Percentiles rank a stretch among this genome's conserved stretches.
Conservation (phyloP, 371 early-diverging fungal species). For the Lichtheimia corymbifera region DNA sequence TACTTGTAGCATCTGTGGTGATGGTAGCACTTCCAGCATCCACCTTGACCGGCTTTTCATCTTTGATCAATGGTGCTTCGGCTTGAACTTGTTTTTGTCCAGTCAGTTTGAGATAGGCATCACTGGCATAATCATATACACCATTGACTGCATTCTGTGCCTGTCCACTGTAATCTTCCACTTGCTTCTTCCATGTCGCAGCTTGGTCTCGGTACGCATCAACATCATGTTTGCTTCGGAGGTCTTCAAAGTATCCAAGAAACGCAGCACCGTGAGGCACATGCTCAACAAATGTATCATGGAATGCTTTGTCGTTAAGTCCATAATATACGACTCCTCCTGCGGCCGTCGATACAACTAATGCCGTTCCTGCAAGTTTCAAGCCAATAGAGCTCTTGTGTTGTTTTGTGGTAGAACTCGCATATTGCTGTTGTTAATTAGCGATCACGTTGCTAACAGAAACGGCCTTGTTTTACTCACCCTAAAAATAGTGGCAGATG, state of each 20-base stretch:
- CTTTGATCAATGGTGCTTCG: background rate
- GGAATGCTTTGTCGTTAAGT: constrained; percentile 23
- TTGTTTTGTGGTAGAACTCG: constrained; percentile 2
- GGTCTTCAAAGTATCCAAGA: constrained; percentile 25
- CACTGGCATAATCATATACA: constrained; percentile 25
- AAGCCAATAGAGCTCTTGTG: constrained; percentile 9
- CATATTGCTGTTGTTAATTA: constrained; percentile 4
- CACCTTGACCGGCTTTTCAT: constrained; percentile 2
- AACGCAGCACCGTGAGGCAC: constrained; percentile 27
- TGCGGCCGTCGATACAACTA: constrained; percentile 21
- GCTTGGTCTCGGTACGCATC: constrained; percentile 18
- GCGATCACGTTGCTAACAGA: too few species aligned
- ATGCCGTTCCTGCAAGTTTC: constrained; percentile 16
- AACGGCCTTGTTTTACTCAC: too few species aligned
- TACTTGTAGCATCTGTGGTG: constrained; percentile 9
- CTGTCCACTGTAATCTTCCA: constrained; percentile 19
- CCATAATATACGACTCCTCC: constrained; percentile 33
- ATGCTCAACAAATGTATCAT: constrained; percentile 24
- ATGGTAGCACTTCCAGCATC: constrained; percentile 10
- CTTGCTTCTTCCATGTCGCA: constrained; percentile 17
- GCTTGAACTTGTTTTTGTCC: constrained; percentile 16
- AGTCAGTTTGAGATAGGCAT: constrained; percentile 25
- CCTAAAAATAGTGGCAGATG: too few species aligned
- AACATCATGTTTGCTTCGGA: constrained; percentile 23
- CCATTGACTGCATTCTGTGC: constrained; percentile 23